A percentile compares a stretch with the other conserved stretches of the same genome.
Evolutionary conservation across 2,329 filamentous ascomycete species (phyloP).

Genomic region (Colletotrichum chrysophilum): DNA sequence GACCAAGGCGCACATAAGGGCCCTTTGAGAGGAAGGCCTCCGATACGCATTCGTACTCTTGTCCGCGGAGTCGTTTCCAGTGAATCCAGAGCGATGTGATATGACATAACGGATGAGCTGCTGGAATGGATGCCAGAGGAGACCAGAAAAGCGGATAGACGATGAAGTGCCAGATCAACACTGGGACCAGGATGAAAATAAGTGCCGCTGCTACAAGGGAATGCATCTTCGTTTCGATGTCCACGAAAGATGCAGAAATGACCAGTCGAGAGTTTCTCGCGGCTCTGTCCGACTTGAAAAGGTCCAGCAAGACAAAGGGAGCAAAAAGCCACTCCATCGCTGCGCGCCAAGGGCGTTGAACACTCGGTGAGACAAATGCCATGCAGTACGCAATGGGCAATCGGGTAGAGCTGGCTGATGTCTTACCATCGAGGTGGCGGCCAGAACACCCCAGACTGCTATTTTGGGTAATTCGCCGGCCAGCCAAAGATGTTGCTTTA

Average conservation of each 20-base stretch:
- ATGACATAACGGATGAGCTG: not conserved
- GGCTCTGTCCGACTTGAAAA: not conserved
- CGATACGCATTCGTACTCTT: not conserved
- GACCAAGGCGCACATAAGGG: not conserved
- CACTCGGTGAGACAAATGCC: not conserved
- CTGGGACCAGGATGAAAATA: not conserved
- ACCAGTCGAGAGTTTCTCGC: not conserved
- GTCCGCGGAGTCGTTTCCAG: not conserved
- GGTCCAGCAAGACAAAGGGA: not conserved
- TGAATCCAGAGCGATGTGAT: not conserved
- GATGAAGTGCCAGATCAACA: not conserved
- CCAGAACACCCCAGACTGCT: not conserved
- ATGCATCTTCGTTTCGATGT: not conserved
- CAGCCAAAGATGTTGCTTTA: not conserved
- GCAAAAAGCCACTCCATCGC: not conserved
- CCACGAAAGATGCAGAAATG: not conserved
- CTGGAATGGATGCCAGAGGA: not conserved
- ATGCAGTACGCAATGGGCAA: not conserved
- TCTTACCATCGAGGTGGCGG: not conserved
- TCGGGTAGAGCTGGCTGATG: not conserved
- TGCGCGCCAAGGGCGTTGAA: not conserved
- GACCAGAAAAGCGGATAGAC: not conserved
- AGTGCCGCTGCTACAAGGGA: not conserved
- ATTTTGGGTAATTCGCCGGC: not conserved
- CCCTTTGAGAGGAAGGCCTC: not conserved